phyloP scores from a whole-genome alignment of 805 yeast genomes.

The Starmerella apicola region DNA sequence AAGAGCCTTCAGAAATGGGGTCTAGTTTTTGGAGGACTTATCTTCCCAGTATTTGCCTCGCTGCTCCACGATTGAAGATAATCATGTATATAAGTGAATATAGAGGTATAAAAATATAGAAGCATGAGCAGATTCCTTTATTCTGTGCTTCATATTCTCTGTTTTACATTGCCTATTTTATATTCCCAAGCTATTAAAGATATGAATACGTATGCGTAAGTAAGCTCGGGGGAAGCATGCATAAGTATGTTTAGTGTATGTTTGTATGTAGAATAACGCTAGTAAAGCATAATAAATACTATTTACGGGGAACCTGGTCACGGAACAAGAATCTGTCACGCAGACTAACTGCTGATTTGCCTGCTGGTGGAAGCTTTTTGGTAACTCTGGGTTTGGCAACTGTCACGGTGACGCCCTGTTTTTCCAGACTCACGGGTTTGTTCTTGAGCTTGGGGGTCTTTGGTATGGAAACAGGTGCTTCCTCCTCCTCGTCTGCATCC shows the following conservation, averaged over 20 bases:
- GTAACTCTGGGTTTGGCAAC: slow-evolving; percentile 15
- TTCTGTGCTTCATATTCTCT: too few species aligned
- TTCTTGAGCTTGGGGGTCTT: slow-evolving; percentile 2
- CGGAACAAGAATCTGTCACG: slow-evolving; percentile 24
- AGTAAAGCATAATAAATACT: not conserved
- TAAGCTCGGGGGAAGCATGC: too few species aligned
- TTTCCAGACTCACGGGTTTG: slow-evolving; percentile 12
- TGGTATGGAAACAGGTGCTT: not conserved
- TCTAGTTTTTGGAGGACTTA: slow-evolving; percentile 12
- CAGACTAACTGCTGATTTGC: slow-evolving; percentile 8
- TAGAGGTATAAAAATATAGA: too few species aligned
- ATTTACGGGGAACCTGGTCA: slow-evolving; percentile 14
- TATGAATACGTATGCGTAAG: too few species aligned
- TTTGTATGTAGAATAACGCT: too few species aligned
- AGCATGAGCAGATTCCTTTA: too few species aligned
- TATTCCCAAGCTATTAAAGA: too few species aligned
- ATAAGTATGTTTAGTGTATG: too few species aligned
- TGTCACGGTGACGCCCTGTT: slow-evolving; percentile 21
- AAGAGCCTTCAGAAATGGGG: not conserved
- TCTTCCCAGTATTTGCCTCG: slow-evolving; percentile 18
- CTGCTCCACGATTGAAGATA: slow-evolving; percentile 15
- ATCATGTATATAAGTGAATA: not conserved
- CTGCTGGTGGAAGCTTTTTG: slow-evolving; percentile 23
- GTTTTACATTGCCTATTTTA: too few species aligned
- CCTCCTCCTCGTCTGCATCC: slow-evolving; percentile 1